These are phyloP conservation scores for Inosperma sp. DNA, from an alignment of 768 basidiomycete genomes.

Conservation along the genomic window DNA sequence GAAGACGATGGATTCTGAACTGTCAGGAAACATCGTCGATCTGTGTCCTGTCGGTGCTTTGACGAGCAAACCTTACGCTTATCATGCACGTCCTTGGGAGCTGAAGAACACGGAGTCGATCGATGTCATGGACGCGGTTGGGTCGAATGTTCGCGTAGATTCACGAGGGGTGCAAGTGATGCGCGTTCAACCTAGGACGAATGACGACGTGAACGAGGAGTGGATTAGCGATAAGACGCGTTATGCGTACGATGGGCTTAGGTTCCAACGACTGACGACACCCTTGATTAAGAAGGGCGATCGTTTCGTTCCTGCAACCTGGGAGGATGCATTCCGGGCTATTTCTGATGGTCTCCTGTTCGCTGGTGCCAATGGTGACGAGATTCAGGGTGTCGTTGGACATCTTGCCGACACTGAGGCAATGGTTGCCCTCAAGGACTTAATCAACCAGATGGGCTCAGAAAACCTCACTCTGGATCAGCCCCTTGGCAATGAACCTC, in stretches of 20 bases:
- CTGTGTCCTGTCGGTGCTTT: conserved; percentile 97
- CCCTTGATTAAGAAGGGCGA: conserved; percentile 91
- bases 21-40: conserved; percentile 96
- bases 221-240: conserved; percentile 99
- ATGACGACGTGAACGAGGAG: conserved; percentile 98
- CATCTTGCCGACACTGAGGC: conserved; percentile 92
- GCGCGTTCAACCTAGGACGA: conserved; percentile 93
- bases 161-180: conserved; percentile 95
- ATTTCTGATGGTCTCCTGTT: conserved; percentile 72
- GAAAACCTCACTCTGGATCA: conserved; percentile 89
- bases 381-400: conserved; percentile 94
- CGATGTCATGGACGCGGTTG: conserved; percentile 93
- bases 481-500: conserved; percentile 57
- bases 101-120: conserved; percentile 96
- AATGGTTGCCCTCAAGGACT: conserved; percentile 88
- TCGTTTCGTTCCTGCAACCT: conserved; percentile 83
- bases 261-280: conserved; percentile 90
- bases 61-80: conserved; percentile 97
- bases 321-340: conserved; percentile 83
- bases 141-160: conserved; percentile 95
- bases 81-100: conserved; percentile 97
- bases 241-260: conserved; percentile 92
- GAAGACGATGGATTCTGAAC: conserved; percentile 95
- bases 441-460: conserved; percentile 88
- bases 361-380: conserved; percentile 82